Conservation (phyloP, 2,329 filamentous ascomycete genomes). For the Aureobasidium leucospermi region DNA sequence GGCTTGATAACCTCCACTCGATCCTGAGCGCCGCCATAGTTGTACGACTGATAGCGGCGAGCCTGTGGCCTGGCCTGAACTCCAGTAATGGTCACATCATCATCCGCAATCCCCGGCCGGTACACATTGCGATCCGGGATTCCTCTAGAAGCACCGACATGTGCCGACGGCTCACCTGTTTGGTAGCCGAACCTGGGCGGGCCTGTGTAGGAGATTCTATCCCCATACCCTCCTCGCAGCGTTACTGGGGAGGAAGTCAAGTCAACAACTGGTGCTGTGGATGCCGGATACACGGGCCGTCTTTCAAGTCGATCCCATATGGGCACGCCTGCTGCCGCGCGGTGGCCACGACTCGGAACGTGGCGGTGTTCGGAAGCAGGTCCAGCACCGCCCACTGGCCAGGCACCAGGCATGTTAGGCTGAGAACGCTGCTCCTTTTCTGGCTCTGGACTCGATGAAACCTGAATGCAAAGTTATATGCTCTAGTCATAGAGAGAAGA, state of each 20-base stretch:
- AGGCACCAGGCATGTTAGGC: background rate
- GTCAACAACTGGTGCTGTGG: background rate
- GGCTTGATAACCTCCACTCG: background rate
- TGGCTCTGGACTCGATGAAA: background rate
- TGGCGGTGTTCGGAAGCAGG: background rate
- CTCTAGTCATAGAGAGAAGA: background rate
- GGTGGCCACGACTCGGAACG: background rate
- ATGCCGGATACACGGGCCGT: background rate
- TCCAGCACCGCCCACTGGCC: background rate
- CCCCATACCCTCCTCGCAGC: background rate
- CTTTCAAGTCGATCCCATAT: background rate
- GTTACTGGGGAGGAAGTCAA: background rate
- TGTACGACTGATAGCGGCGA: background rate
- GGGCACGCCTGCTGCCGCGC: background rate
- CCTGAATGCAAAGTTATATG: background rate
- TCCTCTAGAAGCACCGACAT: background rate
- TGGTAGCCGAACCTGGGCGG: background rate
- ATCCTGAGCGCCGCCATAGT: background rate
- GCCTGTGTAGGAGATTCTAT: conserved; percentile 5
- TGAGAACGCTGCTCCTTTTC: background rate
- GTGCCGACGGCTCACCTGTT: background rate
- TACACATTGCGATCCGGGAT: background rate
- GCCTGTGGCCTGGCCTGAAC: background rate
- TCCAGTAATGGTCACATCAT: background rate
- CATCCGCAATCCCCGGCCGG: background rate